A percentile compares a stretch with the other conserved stretches of the same genome.
Evolutionary conservation across 2,329 filamentous ascomycete genomes (phyloP).

Genomic region (Aspergillus novoparasiticus): DNA sequence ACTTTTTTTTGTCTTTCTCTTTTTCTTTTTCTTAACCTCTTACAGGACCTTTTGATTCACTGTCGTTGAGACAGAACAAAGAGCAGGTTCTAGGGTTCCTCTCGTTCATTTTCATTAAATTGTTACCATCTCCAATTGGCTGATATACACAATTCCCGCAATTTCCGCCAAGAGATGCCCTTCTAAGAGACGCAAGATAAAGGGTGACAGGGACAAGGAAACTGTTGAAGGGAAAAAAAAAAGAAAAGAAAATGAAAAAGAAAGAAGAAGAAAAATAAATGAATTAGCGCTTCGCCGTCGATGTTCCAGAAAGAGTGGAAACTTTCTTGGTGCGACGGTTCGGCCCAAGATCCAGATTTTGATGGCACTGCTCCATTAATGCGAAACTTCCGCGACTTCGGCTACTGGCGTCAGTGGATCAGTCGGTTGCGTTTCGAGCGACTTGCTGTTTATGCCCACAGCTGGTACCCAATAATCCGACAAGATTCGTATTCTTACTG

Average conservation of each 20-base stretch:
- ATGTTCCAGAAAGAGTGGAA: slow-evolving; percentile 26
- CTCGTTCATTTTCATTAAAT: neutral
- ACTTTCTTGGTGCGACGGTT: slow-evolving; percentile 20
- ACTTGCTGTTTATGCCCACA: neutral
- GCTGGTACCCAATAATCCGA: neutral
- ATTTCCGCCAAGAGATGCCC: slow-evolving; percentile 1
- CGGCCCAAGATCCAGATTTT: slow-evolving; percentile 24
- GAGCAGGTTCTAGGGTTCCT: neutral
- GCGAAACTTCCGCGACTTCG: slow-evolving; percentile 20
- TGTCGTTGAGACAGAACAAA: neutral
- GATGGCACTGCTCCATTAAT: slow-evolving; percentile 21
- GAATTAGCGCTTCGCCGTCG: slow-evolving; percentile 11
- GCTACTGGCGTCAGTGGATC: slow-evolving; percentile 10
- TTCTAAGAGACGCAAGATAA: slow-evolving; percentile 4
- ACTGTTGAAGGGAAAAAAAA: slow-evolving; percentile 4
- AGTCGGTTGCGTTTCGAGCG: slow-evolving; percentile 1
- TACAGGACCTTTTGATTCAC: neutral
- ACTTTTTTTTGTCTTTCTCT: neutral
- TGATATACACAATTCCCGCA: slow-evolving; percentile 1
- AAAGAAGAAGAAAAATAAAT: slow-evolving; percentile 15
- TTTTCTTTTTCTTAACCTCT: neutral
- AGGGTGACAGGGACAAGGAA: slow-evolving; percentile 6
- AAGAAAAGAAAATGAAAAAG: slow-evolving; percentile 6
- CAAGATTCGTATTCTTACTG: neutral
- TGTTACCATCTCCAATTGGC: neutral